Base-by-base conservation (phyloP, 108 stramenopile species). In the Pseudonitzschia pungens region DNA sequence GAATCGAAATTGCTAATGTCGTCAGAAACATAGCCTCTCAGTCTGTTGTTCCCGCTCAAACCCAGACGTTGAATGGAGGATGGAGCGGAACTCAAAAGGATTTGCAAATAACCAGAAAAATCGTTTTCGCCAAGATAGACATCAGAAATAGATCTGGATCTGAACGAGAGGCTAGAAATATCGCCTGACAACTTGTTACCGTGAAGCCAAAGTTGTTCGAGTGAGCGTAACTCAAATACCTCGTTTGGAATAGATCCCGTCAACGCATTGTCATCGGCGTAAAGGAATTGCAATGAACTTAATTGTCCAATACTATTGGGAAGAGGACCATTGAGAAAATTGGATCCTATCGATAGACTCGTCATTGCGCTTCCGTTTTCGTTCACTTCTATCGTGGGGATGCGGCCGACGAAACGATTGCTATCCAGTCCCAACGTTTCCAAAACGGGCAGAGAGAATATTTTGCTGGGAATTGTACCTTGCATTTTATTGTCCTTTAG, bases 401-500 rank as follows among this genome's bases (percentile, higher is more conserved):
- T 62, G 0, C 32, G 36, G 12, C 60, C 60, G 15, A 33, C 29
- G 28, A 62, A 33, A 2, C 32, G 60, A 62, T 62, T 62, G 60
- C 60, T 28, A 0, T 62, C 33, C n/a, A 62, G 16, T 62, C 60
- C 60, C n/a, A 62, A 33, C 4, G 60, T 62, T 62, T 62, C 32
- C 11, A 62, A n/a, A 40, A 4, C 5, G 20, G 60, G 29, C 41
- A 33, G 29, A 16, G 60, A 62, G 1, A 62, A 29, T 11, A 90
- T 42, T n/a, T 70, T 53, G 2, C 63, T 48, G 12, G 92, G 92
- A 55, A 93, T 77, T 12, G 65, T 74, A n/a, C 92, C 92, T 16
- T 27, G 40, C 21, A 93, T 51, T 4, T 74, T 33, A 71, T 93
- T 93, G 63, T 86, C 83, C 56, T 89, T 83, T 67, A 90, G 45